Conservation (phyloP, 768 basidiomycete genomes). For the Termitomyces sp. region DNA sequence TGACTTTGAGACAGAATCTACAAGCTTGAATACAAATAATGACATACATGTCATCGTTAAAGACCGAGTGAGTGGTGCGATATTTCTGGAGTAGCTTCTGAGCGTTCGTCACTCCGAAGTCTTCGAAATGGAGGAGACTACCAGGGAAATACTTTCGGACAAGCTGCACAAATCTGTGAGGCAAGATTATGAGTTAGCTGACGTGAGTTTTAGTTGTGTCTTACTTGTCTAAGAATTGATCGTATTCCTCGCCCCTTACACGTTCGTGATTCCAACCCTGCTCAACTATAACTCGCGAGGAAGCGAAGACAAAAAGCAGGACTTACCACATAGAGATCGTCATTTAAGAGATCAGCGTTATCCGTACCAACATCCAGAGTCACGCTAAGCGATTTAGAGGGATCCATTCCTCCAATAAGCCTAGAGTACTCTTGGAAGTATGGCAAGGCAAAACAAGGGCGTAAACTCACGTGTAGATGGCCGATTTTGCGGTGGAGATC, state of each 20-base stretch:
- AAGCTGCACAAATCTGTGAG: constrained; percentile 65
- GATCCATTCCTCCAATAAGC: constrained; percentile 65
- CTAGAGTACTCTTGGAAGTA: constrained; percentile 25
- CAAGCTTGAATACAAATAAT: background rate
- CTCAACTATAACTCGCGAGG: background rate
- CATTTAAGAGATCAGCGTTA: constrained; percentile 59
- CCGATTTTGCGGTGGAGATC: constrained; percentile 79
- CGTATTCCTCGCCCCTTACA: constrained; percentile 70
- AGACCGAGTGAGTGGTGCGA: constrained; percentile 58
- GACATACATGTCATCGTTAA: constrained; percentile 83
- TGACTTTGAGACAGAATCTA: background rate
- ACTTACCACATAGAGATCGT: constrained; percentile 65
- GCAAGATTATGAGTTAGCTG: background rate
- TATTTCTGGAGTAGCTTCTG: constrained; percentile 63
- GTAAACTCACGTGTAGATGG: constrained; percentile 58
- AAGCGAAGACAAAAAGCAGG: background rate
- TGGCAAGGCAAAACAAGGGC: background rate
- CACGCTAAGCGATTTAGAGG: constrained; percentile 53
- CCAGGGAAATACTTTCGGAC: constrained; percentile 69
- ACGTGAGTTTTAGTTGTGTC: constrained; percentile 2
- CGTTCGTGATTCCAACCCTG: constrained; percentile 76
- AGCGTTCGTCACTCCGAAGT: constrained; percentile 80
- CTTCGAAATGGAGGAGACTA: constrained; percentile 78
- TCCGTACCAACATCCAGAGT: constrained; percentile 78
- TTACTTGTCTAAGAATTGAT: constrained; percentile 74